Conservation (phyloP, 805 yeast species). For the Jamesozyma hellenica region DNA sequence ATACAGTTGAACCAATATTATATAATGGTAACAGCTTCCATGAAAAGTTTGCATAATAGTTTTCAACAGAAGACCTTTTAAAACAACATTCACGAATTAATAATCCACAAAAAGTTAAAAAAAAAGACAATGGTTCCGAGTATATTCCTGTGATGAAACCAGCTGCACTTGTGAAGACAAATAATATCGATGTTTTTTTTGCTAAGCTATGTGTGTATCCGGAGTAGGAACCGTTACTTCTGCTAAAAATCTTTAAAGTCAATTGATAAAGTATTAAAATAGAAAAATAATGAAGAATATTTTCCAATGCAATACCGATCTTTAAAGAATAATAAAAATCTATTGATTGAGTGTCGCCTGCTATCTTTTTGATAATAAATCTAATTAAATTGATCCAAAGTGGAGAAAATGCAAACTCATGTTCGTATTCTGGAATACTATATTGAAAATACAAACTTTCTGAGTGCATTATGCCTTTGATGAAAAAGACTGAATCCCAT, state of each 20-base stretch:
- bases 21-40: slow-evolving; percentile 13
- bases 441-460: slow-evolving; percentile 35
- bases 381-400: slow-evolving; percentile 54
- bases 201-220: slow-evolving; percentile 22
- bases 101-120: slow-evolving; percentile 49
- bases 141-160: slow-evolving; percentile 66
- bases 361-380: slow-evolving; percentile 3
- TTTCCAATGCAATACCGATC: slow-evolving; percentile 41
- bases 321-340: slow-evolving; percentile 36
- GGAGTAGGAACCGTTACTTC: slow-evolving; percentile 2
- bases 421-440: no score
- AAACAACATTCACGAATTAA: slow-evolving; percentile 36
- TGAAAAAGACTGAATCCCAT: slow-evolving; percentile 84
- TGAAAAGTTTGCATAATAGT: neutral
- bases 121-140: slow-evolving; percentile 63
- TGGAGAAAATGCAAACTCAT: slow-evolving; percentile 82
- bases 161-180: slow-evolving; percentile 67
- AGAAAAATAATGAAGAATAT: slow-evolving; percentile 42
- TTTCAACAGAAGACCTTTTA: neutral
- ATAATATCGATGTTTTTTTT: slow-evolving; percentile 35
- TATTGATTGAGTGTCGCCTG: slow-evolving; percentile 10
- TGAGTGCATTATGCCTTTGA: slow-evolving; percentile 36
- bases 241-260: slow-evolving; percentile 33
- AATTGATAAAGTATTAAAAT: slow-evolving; percentile 40
- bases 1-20: slow-evolving; percentile 19